A percentile compares a stretch with the other conserved stretches of the same genome.
phyloP scores from a whole-genome alignment of 331 rosid genomes.

The Malus hybrid region DNA sequence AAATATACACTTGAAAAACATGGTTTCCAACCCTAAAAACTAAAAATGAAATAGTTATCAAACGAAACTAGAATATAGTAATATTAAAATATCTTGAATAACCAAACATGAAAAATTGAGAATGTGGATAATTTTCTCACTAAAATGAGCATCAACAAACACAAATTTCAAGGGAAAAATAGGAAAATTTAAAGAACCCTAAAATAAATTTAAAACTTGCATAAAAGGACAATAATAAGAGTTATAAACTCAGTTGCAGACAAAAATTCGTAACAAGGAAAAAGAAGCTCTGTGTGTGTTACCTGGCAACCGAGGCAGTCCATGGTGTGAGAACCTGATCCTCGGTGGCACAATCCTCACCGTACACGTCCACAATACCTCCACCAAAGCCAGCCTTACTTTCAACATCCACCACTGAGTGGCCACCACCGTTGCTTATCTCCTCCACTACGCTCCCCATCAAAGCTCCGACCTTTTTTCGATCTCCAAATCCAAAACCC shows the following conservation, averaged over 20 bases:
- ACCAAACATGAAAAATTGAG: no score
- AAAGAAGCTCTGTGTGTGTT: neutral
- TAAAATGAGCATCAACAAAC: neutral
- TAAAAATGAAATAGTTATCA: no score
- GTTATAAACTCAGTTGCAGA: neutral
- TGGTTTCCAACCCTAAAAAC: no score
- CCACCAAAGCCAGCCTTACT: slow-evolving; percentile 36
- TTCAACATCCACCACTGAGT: slow-evolving; percentile 16
- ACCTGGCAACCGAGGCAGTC: slow-evolving; percentile 91
- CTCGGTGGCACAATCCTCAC: slow-evolving; percentile 71
- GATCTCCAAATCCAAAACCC: slow-evolving; percentile 2
- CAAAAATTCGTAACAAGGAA: neutral
- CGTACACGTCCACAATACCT: slow-evolving; percentile 54
- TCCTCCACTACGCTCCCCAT: slow-evolving; percentile 49
- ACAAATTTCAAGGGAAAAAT: neutral
- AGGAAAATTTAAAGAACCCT: neutral
- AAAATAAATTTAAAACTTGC: neutral
- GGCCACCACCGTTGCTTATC: slow-evolving; percentile 35
- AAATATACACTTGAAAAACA: no score
- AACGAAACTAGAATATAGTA: no score
- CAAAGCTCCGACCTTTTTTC: slow-evolving; percentile 12
- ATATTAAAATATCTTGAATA: no score
- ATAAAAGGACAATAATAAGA: neutral
- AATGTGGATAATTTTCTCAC: neutral
- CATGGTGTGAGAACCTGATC: slow-evolving; percentile 94